Base-by-base conservation (phyloP, 805 yeast species). In the Sugiyamaella smithiae region DNA sequence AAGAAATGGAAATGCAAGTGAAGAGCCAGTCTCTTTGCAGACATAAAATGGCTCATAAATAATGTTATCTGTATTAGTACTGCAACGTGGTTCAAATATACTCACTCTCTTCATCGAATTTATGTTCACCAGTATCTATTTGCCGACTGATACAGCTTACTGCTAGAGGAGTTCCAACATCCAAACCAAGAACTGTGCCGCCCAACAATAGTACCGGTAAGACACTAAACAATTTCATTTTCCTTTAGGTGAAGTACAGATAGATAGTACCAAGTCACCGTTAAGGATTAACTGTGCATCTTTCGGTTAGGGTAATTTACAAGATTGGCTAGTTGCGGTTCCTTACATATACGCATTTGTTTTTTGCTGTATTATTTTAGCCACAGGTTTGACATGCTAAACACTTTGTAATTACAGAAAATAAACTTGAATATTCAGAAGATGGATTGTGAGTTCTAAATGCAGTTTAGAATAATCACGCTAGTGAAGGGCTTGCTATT, bases 51-150 rank as follows among this genome's bases (percentile, higher is more conserved):
- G 68, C 1, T 64, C 72, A 56, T 80, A 84, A 14, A 83, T 62
- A 47, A 85, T 78, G 49, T 77, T 69, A 6, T 77, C 77, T 16
- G 7, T 9, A 33, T 22, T 28, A 31, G 45, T 4, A 28, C 14
- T 11, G 16, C 9, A 5, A 12, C 33, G 8, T 2, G 11, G 5
- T 40, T 5, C 3, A 16, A 23, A 12, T 4, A 19, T n/a, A 43
- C 47, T 33, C 24, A 43, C 47, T 38, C 14, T 75, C 67, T n/a
- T 71, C 72, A 59, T 84, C 88, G 53, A 82, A 81, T 50, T 77
- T 72, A 67, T 85, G 91, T 62, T 85, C 91, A 47, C 93, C 93
- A 53, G 73, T 78, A 56, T 83, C 87, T 46, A 85, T 85, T 54
- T 82, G 77, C 58, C 93, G 71, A 43, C 76, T 65, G 51, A 81